These are phyloP conservation scores for Fusarium poae DNA, from an alignment of 2,329 filamentous ascomycete species.

Conservation along the genomic window DNA sequence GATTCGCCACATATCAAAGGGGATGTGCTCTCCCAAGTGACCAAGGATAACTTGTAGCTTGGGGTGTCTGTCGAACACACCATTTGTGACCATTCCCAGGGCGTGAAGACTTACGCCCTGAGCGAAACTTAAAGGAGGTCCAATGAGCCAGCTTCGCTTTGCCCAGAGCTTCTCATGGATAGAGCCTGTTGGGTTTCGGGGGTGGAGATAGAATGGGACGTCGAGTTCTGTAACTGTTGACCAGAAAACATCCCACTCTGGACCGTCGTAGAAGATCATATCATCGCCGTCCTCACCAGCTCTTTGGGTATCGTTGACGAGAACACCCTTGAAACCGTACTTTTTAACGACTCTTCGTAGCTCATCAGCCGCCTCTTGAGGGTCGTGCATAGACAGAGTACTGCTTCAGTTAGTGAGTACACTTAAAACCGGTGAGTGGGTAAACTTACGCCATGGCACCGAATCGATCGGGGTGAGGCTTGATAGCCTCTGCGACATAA, in stretches of 20 bases:
- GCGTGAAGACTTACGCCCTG: constrained; percentile 70
- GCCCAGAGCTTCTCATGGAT: constrained; percentile 70
- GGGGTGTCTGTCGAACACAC: constrained; percentile 64
- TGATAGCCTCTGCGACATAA: constrained; percentile 56
- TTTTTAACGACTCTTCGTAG: constrained; percentile 66
- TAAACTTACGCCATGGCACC: constrained; percentile 60
- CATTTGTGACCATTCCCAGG: constrained; percentile 64
- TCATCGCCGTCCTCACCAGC: constrained; percentile 69
- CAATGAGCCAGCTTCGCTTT: constrained; percentile 70
- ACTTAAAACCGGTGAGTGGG: rapidly evolving
- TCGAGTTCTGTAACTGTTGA: constrained; percentile 68
- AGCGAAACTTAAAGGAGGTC: constrained; percentile 70
- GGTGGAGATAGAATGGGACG: constrained; percentile 75
- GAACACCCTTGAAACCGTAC: constrained; percentile 71
- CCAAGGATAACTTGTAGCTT: constrained; percentile 62
- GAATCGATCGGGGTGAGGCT: constrained; percentile 56
- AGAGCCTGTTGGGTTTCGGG: constrained; percentile 67
- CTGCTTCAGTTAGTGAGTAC: constrained; percentile 33
- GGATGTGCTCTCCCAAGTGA: constrained; percentile 63
- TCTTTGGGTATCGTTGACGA: constrained; percentile 73
- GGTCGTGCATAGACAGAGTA: constrained; percentile 66
- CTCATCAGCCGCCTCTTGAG: constrained; percentile 63
- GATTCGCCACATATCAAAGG: constrained; percentile 64
- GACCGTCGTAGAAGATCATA: constrained; percentile 74
- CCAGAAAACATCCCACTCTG: constrained; percentile 74